Evolutionary conservation across 352 stramenopile species (phyloP), one percentile per base, ranked within the genome.

Genomic region (Pythium insidiosum): DNA sequence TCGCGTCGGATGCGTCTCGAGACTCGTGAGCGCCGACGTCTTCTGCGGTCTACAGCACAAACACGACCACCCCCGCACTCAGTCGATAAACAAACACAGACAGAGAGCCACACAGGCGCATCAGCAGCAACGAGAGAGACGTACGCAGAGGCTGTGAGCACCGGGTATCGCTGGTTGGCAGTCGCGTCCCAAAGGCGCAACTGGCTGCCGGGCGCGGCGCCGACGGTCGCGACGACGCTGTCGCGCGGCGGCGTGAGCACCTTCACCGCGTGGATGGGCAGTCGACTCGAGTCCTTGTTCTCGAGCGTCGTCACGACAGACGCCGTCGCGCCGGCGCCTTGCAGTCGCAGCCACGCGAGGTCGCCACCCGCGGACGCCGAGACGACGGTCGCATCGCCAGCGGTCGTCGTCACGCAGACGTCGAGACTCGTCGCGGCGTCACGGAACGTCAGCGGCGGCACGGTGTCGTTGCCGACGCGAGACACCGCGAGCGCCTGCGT

Each of bases 151-250:
- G 66, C 68, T 0, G 44, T 63, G 38, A 66, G 58, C 35, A 87
- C 61, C 25, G 76, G 75, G 39, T 69, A 85, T 28, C 68, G 44
- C 30, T 68, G 61, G 53, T 77, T 88, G 15, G 58, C 54, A 24
- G 53, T 55, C 38, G 84, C 56, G 33, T 91, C 79, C 79, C 79
- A 91, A n/a, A 91, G 47, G 30, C 77, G 71, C 51, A 91, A 56
- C 23, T 88, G 76, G 24, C 61, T 71, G 26, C 68, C 68, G 18
- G 76, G 76, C 10, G 61, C 65, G 7, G 62, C 82, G 63, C 79
- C 77, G n/a, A 77, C 72, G 16, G 73, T 84, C 29, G 66, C 79
- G 24, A 81, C 78, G n/a, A 86, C 43, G 16, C 63, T 71, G 38
- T 88, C 76, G 12, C 62, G 61, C n/a, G n/a, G n/a, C n/a, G n/a